Evolutionary conservation across 1,284 basidiomycete genomes (phyloP).

Genomic region (Ganoderma multipileum): DNA sequence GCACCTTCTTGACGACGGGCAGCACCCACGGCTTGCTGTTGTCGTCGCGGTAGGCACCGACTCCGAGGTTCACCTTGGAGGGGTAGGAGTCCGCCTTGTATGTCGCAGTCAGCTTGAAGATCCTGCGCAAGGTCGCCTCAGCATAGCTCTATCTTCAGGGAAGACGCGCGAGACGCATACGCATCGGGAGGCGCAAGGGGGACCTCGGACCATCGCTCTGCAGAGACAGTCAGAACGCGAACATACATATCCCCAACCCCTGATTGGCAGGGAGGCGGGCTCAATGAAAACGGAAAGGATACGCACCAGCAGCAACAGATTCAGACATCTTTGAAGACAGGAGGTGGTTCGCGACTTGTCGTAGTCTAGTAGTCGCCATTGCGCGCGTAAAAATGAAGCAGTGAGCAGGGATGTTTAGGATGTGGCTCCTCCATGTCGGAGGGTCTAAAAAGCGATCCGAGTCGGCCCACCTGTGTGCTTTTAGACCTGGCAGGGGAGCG

Average conservation of each 20-base stretch:
- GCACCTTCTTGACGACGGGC: constrained; percentile 89
- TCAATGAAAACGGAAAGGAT: constrained; percentile 1
- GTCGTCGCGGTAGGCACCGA: constrained; percentile 91
- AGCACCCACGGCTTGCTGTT: constrained; percentile 89
- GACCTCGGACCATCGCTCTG: constrained; percentile 77
- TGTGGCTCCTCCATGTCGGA: constrained; percentile 5
- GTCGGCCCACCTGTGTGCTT: constrained; percentile 27
- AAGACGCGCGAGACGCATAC: constrained; percentile 26
- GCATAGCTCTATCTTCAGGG: background rate
- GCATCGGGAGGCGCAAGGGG: constrained; percentile 86
- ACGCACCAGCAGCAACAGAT: constrained; percentile 52
- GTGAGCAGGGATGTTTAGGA: background rate
- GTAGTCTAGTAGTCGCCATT: constrained; percentile 40
- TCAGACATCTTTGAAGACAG: constrained; percentile 32
- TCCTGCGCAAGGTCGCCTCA: constrained; percentile 56
- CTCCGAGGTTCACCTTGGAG: constrained; percentile 92
- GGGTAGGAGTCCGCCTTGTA: constrained; percentile 85
- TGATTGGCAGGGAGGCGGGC: constrained; percentile 16
- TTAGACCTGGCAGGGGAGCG: constrained; percentile 41
- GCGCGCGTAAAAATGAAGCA: constrained; percentile 9
- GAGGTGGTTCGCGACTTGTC: constrained; percentile 38
- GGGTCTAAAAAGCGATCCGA: constrained; percentile 15
- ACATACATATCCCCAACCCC: constrained; percentile 18
- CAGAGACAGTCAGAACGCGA: constrained; percentile 18
- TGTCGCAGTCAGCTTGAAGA: constrained; percentile 90